Base-by-base conservation (phyloP, 129 eudicot genomes). In the Flaveria ramosissima region DNA sequence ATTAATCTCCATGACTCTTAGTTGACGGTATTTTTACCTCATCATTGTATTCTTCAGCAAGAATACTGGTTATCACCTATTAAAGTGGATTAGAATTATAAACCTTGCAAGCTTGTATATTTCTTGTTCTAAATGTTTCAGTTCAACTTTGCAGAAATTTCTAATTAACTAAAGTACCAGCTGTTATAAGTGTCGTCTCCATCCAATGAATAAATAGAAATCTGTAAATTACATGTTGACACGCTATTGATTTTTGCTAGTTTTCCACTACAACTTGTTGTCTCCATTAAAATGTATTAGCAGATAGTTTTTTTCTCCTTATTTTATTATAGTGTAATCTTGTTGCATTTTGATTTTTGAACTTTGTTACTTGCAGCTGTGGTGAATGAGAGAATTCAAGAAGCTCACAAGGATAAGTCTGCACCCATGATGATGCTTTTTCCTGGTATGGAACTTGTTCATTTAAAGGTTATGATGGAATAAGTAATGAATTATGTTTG, bases 341-440 rank as follows among this genome's bases (percentile, higher is more conserved):
- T 69, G 59, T 26, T 72, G 61, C 3, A 46, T 12, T 10, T 46
- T 46, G 51, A 43, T 46, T 9, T 47, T 5, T 47, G 46, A 6
- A 45, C 73, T 15, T 79, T 73, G 59, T 73, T 76, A 62, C 80
- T 82, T 82, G 77, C 89, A 92, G 98, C 96, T 50, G 84, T 92
- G 7, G 91, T 92, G 73, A 88, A 81, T 41, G 96, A 92, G 67
- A 84, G 98, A 82, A 79, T 92, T 80, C 89, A 78, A 63, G 98
- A 88, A 83, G 96, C 98, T 78, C 89, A 83, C 75, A 81, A 80
- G 66, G 68, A 88, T 79, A 79, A 86, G 77, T 78, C 73, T 78
- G 98, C 98, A 64, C 98, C 98, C 19, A 82, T 82, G 73, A 90
- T 92, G 92, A 51, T 92, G 92, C 93, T 92, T 85, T 92, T 92